A percentile compares a stretch with the other conserved stretches of the same genome.
Conservation (phyloP, 78 protist species). For the Tieghemostelium lacteum region DNA sequence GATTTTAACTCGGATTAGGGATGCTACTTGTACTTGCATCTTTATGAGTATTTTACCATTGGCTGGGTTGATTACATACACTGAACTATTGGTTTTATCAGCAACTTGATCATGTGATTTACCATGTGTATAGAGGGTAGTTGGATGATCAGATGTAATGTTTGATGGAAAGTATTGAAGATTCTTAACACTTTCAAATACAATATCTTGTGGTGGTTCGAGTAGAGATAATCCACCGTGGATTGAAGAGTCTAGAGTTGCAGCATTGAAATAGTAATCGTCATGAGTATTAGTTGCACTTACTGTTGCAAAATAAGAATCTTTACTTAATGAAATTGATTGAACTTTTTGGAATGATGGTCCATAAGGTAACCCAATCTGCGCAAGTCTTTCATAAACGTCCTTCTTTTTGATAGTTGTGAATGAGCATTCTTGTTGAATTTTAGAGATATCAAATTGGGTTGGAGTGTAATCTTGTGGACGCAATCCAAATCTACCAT, state of each 20-base stretch:
- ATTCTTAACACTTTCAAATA: slow-evolving; percentile 28
- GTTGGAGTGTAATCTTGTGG: neutral
- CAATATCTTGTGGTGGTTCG: slow-evolving; percentile 19
- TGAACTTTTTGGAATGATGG: neutral
- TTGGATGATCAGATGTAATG: neutral
- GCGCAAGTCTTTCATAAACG: neutral
- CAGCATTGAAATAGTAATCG: slow-evolving; percentile 23
- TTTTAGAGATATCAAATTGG: neutral
- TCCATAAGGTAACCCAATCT: neutral
- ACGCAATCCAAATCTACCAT: neutral
- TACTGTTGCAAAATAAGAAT: neutral
- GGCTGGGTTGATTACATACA: too few species aligned
- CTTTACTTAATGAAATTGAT: neutral
- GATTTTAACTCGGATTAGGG: neutral
- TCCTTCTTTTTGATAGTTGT: neutral
- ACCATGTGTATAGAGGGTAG: neutral
- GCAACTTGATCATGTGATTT: neutral
- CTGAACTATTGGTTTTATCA: neutral
- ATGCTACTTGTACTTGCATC: neutral
- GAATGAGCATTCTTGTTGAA: neutral
- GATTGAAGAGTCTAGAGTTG: slow-evolving; percentile 14
- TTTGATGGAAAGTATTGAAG: neutral
- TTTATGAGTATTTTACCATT: neutral
- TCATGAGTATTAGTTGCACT: slow-evolving; percentile 7
- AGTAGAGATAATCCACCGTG: slow-evolving; percentile 22